Base-by-base conservation (phyloP, 176 grass and related monocot species). In the Cymbopogon citratus region DNA sequence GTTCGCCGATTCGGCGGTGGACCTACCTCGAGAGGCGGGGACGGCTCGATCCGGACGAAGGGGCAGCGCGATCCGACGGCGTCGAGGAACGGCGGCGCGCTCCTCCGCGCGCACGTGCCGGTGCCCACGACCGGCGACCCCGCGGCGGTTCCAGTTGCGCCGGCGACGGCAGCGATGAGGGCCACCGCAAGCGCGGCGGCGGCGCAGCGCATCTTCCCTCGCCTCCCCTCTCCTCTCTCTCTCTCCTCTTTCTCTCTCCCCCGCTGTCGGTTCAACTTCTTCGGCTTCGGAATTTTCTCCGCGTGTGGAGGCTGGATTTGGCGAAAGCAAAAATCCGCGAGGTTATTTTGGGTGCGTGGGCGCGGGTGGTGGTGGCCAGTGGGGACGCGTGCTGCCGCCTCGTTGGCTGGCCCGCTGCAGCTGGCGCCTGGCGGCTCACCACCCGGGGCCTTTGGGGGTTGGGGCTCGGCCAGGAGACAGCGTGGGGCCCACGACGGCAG, bases 11-110 rank as follows among this genome's bases (percentile, higher is more conserved):
- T 11, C 3, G 13, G 57, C 19, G 74, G 73, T 4, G 66, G 15
- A 12, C 65, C 66, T 87, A 94, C 92, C 89, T 88, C 92, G 15
- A 80, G 40, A 78, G 86, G 89, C 61, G 21, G 81, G 24, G 73
- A 86, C 5, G 85, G 62, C 78, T 79, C 77, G 88, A 94, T 89
- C 83, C 70, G 74, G 35, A 33, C 51, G 75, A 40, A 48, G 84
- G 86, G 83, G 79, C 92, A 94, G 26, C 84, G 83, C 34, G 66
- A 81, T 25, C 56, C 80, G 61, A 94, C 15, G 39, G 54, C 48
- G 76, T 86, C 75, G 35, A 94, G 43, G 89, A 94, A 94, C 34
- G 76, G 49, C 41, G 85, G 75, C 77, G 28, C 21, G 23, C 8
- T 51, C 73, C 71, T 75, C 75, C 76, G 73, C 29, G 18, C 27